Evolutionary conservation across 202 grass and related monocot species (phyloP).

Genomic region (Digitaria exilis): DNA sequence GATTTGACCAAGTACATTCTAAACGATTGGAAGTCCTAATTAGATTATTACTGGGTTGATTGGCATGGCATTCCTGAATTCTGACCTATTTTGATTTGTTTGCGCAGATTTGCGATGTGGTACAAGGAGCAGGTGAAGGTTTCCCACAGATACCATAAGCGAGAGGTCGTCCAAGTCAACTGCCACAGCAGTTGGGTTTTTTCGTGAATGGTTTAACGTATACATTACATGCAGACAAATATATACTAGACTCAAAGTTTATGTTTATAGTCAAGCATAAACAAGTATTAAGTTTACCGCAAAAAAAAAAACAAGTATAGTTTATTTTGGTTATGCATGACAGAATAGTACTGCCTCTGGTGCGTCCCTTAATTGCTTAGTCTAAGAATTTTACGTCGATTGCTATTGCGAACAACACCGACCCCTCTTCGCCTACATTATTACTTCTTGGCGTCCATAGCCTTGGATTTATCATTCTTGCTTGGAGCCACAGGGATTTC

Average conservation of each 20-base stretch:
- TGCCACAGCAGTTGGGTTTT: slow-evolving; percentile 23
- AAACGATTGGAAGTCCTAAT: background rate
- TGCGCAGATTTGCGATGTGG: slow-evolving; percentile 74
- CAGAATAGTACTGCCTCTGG: too few relatives aligned
- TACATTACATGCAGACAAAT: too few relatives aligned
- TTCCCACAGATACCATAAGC: slow-evolving; percentile 76
- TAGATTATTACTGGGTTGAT: background rate
- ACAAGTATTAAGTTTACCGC: too few relatives aligned
- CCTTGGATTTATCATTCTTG: background rate
- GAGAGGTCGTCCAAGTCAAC: background rate
- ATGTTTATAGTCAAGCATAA: too few relatives aligned
- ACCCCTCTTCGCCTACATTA: too few relatives aligned
- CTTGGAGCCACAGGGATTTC: background rate
- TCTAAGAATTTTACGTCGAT: too few relatives aligned
- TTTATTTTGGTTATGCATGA: too few relatives aligned
- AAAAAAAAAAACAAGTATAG: too few relatives aligned
- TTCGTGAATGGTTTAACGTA: too few relatives aligned
- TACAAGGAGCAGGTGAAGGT: slow-evolving; percentile 95
- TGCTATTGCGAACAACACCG: too few relatives aligned
- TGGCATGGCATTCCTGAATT: background rate
- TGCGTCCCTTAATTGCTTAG: too few relatives aligned
- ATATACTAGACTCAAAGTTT: too few relatives aligned
- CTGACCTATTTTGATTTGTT: slow-evolving; percentile 23
- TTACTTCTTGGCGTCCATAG: background rate
- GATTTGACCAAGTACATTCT: background rate